Evolutionary conservation across 306 rosid species (phyloP), one percentile per base, ranked within the genome.

Genomic region (Abrus precatorius): DNA sequence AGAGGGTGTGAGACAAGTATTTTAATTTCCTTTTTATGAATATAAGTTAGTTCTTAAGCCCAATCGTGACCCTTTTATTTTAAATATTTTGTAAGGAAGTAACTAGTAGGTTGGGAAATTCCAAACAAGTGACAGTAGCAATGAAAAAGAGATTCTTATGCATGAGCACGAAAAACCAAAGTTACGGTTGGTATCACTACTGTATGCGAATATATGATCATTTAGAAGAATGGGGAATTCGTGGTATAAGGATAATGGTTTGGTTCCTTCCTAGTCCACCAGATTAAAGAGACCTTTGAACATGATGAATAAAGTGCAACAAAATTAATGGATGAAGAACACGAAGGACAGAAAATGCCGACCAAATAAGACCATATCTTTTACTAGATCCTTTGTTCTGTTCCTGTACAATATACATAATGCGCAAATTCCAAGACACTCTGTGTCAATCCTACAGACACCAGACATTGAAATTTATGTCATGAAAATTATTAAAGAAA

Each of bases 321-420:
- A 82, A 79, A 84, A 84, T 84, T 81, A 86, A 72, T 60, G 91
- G 91, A 85, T 76, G 95, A 77, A 84, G 85, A 88, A 73, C 83
- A 54, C 34, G 43, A 36, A 76, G 90, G 90, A 88, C 91, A 88
- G 10, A 80, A 67, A 76, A 74, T 78, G 80, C 91, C 87, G 87
- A 82, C 92, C 87, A 90, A 84, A 90, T 63, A 87, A 78, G 85
- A 87, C 85, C 93, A 78, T 61, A 86, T 90, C 92, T 89, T 90
- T 87, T 55, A 55, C 63, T 68, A 84, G 97, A 91, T 93, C 90
- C 90, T 41, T 83, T 81, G 84, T 75, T 77, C 52, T 86, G 84
- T 82, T 84, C 71, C 76, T 84, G 84, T 87, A 38, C 40, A 68
- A 73, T 43, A 72, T 63, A 68, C 52, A 69, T 84, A 79, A 55